Evolutionary conservation across 2,329 filamentous ascomycete genomes (phyloP), one percentile per base, ranked within the genome.

Genomic region (Trichoderma aggressivum): DNA sequence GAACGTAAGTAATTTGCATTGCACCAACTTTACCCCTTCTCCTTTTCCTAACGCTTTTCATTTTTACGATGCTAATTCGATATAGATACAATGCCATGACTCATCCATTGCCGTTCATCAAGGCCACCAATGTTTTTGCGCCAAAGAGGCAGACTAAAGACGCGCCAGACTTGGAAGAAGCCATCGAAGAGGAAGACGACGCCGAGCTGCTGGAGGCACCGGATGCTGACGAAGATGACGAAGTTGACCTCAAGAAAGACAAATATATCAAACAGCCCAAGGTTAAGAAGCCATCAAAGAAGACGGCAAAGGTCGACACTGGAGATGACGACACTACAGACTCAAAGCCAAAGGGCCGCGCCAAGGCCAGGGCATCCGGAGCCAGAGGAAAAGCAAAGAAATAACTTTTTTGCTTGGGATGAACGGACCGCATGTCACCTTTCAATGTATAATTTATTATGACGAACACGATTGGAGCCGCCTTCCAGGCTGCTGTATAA

Each of bases 231-330:
- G 92, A 93, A 5, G 91, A 92, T 0, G 91, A 93, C 14, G 92
- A 94, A 67, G 83, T 90, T n/a, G 94, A 97, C 79, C 80, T 98
- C 65, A 94, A 92, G 78, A 97, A 95, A 79, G 96, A 99, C 82
- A 98, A 98, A 81, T 98, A 97, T 78, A 94, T 98, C 79, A 97
- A 96, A 81, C 88, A 92, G 78, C 93, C 95, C 14, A 98, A 97
- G 86, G 89, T 81, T 5, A 89, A 89, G 77, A 88, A 89, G 79
- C 50, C 77, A 7, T 77, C 81, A n/a, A 85, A 85, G 70, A 82
- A 81, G 36, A 81, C 79, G 10, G 24, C 60, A 18, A 66, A 64
- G 56, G 82, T 82, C 14, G 84, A 84, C n/a, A 86, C 86, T 7
- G 83, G 82, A 21, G 85, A 84, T 24, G 85, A 83, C 12, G 84